Base-by-base conservation (phyloP, 2,329 filamentous ascomycete genomes). In the Hymenoscyphus salicellus region DNA sequence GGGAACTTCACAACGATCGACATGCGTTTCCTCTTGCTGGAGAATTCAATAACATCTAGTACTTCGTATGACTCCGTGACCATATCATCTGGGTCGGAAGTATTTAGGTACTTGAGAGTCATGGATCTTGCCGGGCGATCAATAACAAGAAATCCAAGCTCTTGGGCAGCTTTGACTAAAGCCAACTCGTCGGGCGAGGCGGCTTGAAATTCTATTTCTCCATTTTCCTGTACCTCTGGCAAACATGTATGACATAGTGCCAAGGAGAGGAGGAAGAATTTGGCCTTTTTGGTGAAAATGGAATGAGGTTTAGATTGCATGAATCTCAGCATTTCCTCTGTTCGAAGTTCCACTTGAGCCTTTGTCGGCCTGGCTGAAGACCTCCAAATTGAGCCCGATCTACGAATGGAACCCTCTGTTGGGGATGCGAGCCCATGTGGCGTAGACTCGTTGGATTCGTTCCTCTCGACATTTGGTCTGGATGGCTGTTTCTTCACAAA, bases 241-340 rank as follows among this genome's bases (percentile, higher is more conserved):
- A 97, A 80, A 74, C 93, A 97, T 0, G 93, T 96, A 75, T 98
- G 93, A 70, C 94, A 97, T 1, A 98, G 80, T 0, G 93, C 92
- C 72, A 97, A 84, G 0, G 89, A 90, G 3, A 98, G 81, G 3
- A 98, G 84, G 70, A 96, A 95, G 74, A 96, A 87, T 66, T 89
- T 89, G 0, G 89, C 91, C 73, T 91, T 93, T 65, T 85, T 85
- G 0, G 93, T 87, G 73, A 97, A 96, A 1, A 86, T 75, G 0
- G 92, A 91, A 66, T 90, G 83, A 0, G 93, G 93, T 63, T 90
- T 88, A 56, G 85, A 79, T 61, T 88, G 86, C 55, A 97, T 89
- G 69, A 92, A 96, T 33, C 88, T 86, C 26, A 97, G 77, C 73
- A 97, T 83, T 65, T 96, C 90, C 14, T 81, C 81, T 0, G 93